Conservation (phyloP, 2,329 filamentous ascomycete genomes). For the Lasiodiplodia gonubiensis region DNA sequence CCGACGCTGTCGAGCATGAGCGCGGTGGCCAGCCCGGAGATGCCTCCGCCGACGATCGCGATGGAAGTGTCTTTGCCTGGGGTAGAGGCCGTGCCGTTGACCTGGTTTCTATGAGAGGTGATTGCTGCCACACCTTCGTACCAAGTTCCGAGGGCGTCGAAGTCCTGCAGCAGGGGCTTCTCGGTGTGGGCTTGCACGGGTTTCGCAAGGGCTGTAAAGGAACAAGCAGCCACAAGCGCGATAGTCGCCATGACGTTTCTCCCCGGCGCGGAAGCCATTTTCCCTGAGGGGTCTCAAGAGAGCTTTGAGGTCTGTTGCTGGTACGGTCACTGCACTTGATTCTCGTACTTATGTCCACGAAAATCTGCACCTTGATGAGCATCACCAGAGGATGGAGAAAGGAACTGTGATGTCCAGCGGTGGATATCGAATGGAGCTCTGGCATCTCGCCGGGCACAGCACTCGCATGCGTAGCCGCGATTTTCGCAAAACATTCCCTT, state of each 20-base stretch:
- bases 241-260: neutral
- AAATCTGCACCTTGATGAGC: neutral
- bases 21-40: slow-evolving; percentile 27
- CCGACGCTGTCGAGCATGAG: slow-evolving; percentile 27
- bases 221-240: neutral
- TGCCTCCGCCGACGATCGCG: slow-evolving; percentile 26
- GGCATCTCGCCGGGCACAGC: neutral
- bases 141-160: slow-evolving; percentile 28
- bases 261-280: neutral
- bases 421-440: neutral
- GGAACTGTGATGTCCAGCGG: neutral
- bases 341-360: neutral
- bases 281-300: neutral
- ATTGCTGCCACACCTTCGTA: slow-evolving; percentile 23
- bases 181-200: neutral
- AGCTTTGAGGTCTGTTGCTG: neutral
- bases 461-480: neutral
- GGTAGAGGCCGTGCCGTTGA: neutral
- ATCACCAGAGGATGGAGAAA: neutral
- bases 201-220: neutral
- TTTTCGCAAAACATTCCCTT: neutral
- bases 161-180: slow-evolving; percentile 24
- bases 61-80: slow-evolving; percentile 11
- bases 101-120: too few relatives aligned
- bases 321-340: neutral